phyloP scores from a whole-genome alignment of 129 eudicot species.

The Escallonia herrerae region DNA sequence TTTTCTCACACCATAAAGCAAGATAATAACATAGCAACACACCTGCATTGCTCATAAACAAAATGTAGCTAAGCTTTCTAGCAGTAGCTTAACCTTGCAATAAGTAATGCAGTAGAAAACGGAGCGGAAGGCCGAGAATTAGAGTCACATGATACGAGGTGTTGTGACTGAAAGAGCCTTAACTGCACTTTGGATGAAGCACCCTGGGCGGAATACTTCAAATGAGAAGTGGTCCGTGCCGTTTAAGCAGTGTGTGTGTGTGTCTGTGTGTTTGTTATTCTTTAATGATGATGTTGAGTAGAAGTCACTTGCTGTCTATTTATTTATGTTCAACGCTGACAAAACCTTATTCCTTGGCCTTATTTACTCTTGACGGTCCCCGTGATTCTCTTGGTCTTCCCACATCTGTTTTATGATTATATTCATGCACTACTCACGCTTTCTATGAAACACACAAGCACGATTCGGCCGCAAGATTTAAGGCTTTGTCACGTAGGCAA shows the following conservation, averaged over 20 bases:
- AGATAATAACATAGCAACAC: neutral
- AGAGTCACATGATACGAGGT: slow-evolving; percentile 23
- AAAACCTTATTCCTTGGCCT: no score
- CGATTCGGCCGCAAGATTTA: no score
- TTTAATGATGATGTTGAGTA: no score
- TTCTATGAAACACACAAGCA: no score
- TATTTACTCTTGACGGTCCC: neutral
- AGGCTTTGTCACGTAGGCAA: no score
- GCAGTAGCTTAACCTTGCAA: neutral
- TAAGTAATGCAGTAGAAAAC: neutral
- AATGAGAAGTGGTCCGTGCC: slow-evolving; percentile 15
- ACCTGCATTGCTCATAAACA: neutral
- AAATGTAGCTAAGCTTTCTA: no score
- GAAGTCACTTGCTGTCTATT: no score
- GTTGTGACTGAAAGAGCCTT: slow-evolving; percentile 1
- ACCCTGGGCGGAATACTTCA: no score
- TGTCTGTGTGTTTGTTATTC: neutral
- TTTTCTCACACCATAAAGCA: neutral
- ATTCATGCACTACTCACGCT: no score
- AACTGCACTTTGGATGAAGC: neutral
- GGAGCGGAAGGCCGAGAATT: slow-evolving; percentile 15
- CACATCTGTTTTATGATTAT: neutral
- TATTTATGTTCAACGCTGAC: neutral
- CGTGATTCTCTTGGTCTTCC: neutral
- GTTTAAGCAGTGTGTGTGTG: slow-evolving; percentile 3